Evolutionary conservation across 2,329 filamentous ascomycete species (phyloP), one percentile per base, ranked within the genome.

Genomic region (Aureobasidium namibiae): DNA sequence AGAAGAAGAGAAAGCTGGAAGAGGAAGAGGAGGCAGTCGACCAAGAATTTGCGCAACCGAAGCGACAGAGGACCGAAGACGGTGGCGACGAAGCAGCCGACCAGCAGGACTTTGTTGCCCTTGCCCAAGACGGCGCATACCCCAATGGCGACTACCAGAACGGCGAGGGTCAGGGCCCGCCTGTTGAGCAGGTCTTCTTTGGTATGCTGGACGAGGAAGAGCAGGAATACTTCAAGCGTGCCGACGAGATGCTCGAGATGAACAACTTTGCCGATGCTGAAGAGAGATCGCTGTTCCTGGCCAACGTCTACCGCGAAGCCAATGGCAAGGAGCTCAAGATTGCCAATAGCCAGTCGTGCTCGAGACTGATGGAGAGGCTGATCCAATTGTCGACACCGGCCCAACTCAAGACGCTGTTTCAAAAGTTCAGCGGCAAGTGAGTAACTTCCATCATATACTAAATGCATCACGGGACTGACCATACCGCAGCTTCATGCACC

Each of bases 311-410:
- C 74, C 81, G 82, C 65, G 92, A 97, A 74, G 91, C 92, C 0
- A 80, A 85, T 62, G 91, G 90, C 62, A 97, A 97, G 74, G 94
- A 97, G 73, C 79, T 99, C 69, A 99, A 97, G 79, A 83, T 99
- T 63, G 92, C 92, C 24, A 94, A 90, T 75, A 96, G 91, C 72
- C 94, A 99, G 75, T 94, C 90, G 3, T 96, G 92, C 74, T 99
- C 94, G 54, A 82, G 94, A 16, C 76, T 99, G 56, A 88, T 97
- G 85, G 94, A 99, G 76, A 82, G 91, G 33, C 75, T 99, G 69
- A 95, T 99, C 57, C 80, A 92, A 57, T 77, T 95, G 63, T 92
- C 90, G 29, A 87, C 83, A 34, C 80, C 87, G 33, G 76, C 78
- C 18, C 94, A 97, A 75, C 86, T 96, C 73, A 96, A 95, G 78